Evolutionary conservation across 176 grass and related monocot species (phyloP).

Genomic region (Bonia amplexicaulis): DNA sequence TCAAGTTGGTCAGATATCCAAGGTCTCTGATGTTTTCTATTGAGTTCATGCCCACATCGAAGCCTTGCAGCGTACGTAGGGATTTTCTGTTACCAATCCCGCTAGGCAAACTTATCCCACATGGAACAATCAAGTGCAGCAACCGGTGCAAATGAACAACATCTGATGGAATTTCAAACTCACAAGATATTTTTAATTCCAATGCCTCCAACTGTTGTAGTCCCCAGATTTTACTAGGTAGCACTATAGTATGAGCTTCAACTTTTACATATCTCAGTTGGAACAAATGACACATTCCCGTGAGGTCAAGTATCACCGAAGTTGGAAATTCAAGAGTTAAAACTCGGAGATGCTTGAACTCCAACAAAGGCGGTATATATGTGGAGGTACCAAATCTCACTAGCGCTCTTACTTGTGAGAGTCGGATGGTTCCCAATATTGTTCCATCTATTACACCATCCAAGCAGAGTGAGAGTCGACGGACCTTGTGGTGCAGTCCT

Average conservation of each 20-base stretch:
- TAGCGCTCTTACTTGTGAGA: too few species aligned
- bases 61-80: not conserved
- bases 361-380: not conserved
- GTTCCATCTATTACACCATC: too few species aligned
- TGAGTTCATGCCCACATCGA: not conserved
- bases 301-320: not conserved
- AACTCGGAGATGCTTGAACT: not conserved
- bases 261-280: not conserved
- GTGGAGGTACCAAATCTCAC: too few species aligned
- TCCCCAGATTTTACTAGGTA: not conserved
- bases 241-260: not conserved
- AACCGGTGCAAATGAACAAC: not conserved
- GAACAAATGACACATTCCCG: not conserved
- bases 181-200: conserved; percentile 26
- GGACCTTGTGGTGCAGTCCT: too few species aligned
- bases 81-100: not conserved
- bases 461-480: too few species aligned
- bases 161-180: not conserved
- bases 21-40: not conserved
- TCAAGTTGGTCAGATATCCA: not conserved
- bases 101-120: not conserved
- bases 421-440: too few species aligned
- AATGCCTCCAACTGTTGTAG: not conserved
- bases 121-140: not conserved
- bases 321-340: not conserved